Evolutionary conservation across 2,329 filamentous ascomycete species (phyloP).

Genomic region (Neobulgaria alba): DNA sequence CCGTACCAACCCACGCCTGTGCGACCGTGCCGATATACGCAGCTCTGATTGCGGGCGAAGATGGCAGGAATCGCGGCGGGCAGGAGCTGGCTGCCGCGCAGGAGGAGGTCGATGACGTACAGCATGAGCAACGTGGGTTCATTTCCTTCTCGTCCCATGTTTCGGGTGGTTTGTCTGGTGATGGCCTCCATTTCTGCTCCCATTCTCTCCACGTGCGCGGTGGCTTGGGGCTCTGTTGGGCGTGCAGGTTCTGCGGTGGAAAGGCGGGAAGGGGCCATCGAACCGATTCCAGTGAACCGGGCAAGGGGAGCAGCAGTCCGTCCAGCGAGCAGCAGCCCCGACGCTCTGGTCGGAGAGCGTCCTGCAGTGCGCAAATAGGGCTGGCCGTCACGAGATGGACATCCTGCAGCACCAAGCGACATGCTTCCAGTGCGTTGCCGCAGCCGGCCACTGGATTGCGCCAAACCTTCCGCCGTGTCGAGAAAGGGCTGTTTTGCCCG

Average conservation of each 20-base stretch:
- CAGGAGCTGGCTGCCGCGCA: constrained; percentile 2
- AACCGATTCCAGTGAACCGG: constrained; percentile 1
- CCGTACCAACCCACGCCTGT: neutral
- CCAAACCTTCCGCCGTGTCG: no score
- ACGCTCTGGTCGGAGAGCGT: neutral
- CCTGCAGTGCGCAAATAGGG: no score
- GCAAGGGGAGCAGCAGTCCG: neutral
- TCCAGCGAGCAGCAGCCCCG: neutral
- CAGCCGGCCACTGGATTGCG: no score
- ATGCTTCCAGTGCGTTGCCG: no score
- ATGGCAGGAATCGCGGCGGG: constrained; percentile 8
- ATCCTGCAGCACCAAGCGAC: no score
- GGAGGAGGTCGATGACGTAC: constrained; percentile 18
- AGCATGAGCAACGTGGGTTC: constrained; percentile 22
- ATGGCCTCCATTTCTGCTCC: neutral
- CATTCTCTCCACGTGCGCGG: neutral
- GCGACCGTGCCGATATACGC: neutral
- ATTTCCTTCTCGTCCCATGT: neutral
- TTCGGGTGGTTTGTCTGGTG: constrained; percentile 1
- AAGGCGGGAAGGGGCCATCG: neutral
- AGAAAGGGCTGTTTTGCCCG: no score
- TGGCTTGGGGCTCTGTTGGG: neutral
- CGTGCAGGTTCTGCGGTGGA: neutral
- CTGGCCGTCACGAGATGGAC: no score
- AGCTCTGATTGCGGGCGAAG: neutral